These are phyloP conservation scores for Ceratocystis lukuohia DNA, from an alignment of 2,329 filamentous ascomycete species.

Conservation along the genomic window DNA sequence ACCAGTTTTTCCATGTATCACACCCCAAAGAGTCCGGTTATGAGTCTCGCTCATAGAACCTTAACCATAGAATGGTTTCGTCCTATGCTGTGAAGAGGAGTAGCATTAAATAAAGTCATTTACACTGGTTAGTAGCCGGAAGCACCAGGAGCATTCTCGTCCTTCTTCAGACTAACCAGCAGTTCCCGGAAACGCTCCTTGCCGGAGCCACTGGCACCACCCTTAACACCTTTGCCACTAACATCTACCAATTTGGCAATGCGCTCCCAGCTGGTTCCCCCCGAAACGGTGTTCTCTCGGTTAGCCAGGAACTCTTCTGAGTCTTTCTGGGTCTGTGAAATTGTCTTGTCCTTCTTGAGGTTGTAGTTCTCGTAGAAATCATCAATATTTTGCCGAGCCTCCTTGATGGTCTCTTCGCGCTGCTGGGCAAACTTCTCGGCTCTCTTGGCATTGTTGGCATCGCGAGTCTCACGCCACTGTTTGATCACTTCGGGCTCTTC, in stretches of 20 bases:
- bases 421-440: constrained; percentile 70
- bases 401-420: constrained; percentile 73
- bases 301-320: constrained; percentile 83
- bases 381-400: constrained; percentile 88
- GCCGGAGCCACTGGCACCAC: constrained; percentile 76
- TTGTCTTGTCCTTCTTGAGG: constrained; percentile 87
- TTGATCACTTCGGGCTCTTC: constrained; percentile 79
- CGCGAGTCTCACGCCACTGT: constrained; percentile 84
- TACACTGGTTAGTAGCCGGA: constrained; percentile 41
- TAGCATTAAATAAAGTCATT: not conserved
- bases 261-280: constrained; percentile 95
- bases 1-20: not conserved
- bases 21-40: too few relatives aligned
- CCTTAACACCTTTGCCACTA: constrained; percentile 79
- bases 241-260: constrained; percentile 96
- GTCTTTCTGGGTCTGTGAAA: constrained; percentile 77
- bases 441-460: constrained; percentile 69
- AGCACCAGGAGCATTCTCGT: constrained; percentile 67
- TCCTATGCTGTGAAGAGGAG: not conserved
- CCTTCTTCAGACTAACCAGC: constrained; percentile 75
- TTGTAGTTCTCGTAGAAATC: constrained; percentile 99
- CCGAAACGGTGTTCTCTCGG: constrained; percentile 83
- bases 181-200: constrained; percentile 95
- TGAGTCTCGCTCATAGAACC: too few relatives aligned
- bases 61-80: not conserved